A percentile compares a stretch with the other conserved stretches of the same genome.
phyloP scores from a whole-genome alignment of 2,329 filamentous ascomycete species.

The Diaporthe citri region DNA sequence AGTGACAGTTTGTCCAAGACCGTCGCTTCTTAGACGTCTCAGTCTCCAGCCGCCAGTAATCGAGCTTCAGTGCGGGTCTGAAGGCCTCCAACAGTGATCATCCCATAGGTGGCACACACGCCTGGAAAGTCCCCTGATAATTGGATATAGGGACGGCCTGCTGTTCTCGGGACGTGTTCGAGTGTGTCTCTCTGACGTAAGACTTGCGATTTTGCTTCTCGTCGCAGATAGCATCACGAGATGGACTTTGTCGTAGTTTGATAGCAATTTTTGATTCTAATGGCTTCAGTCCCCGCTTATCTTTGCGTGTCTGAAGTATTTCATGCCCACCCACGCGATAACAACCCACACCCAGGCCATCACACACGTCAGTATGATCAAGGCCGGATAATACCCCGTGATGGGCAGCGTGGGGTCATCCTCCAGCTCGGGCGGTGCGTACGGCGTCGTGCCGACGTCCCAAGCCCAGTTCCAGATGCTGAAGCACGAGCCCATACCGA shows the following conservation, averaged over 20 bases:
- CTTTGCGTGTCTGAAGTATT: constrained; percentile 98
- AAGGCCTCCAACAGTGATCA: too few species aligned
- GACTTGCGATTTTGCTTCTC: neutral
- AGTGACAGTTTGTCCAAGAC: neutral
- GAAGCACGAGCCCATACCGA: constrained; percentile 95
- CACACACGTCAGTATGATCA: constrained; percentile 92
- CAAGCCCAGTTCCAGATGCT: constrained; percentile 99
- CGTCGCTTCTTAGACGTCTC: neutral
- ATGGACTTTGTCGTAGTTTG: neutral
- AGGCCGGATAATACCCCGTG: constrained; percentile 94
- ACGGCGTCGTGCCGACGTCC: constrained; percentile 97
- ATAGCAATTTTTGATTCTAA: neutral
- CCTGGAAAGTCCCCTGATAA: neutral
- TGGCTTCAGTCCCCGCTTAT: constrained; percentile 72
- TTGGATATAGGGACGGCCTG: neutral
- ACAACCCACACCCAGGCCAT: constrained; percentile 99
- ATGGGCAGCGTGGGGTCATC: constrained; percentile 96
- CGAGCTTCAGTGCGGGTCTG: neutral
- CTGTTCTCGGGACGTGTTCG: neutral
- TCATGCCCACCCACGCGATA: constrained; percentile 98
- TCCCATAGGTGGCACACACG: too few species aligned
- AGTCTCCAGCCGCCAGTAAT: neutral
- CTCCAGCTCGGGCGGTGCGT: constrained; percentile 93
- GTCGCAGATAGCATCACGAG: neutral
- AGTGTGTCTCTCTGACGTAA: too few species aligned